A percentile compares a stretch with the other conserved stretches of the same genome.
phyloP scores from a whole-genome alignment of 331 rosid species.

The Arachis monticola region DNA sequence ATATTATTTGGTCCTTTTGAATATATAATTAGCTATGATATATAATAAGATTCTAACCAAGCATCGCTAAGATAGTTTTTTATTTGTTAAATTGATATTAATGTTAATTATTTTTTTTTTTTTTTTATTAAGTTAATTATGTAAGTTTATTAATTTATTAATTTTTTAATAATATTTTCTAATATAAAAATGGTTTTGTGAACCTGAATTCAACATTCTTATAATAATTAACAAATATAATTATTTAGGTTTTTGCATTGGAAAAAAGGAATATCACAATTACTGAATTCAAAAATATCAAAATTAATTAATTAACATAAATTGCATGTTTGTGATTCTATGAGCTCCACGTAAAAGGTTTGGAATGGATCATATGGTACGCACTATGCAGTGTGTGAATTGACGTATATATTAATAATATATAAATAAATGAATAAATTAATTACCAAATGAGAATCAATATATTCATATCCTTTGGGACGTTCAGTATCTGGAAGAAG shows the following conservation, averaged over 20 bases:
- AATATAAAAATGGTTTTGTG: too few relatives aligned
- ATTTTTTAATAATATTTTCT: too few relatives aligned
- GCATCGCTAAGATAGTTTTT: constrained; percentile 1
- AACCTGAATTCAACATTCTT: too few relatives aligned
- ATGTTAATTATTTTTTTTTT: too few relatives aligned
- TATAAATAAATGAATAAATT: not conserved
- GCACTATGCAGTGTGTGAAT: not conserved
- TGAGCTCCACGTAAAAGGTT: constrained; percentile 40
- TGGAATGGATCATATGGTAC: not conserved
- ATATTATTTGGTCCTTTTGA: constrained; percentile 8
- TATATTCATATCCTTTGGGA: too few relatives aligned
- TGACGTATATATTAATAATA: not conserved
- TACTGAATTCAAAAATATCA: not conserved
- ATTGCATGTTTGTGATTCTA: constrained; percentile 30
- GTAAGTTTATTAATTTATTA: too few relatives aligned
- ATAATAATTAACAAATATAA: not conserved
- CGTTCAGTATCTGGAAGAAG: not conserved
- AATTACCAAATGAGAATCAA: not conserved
- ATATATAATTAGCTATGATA: constrained; percentile 18
- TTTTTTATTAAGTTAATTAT: too few relatives aligned
- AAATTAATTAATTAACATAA: not conserved
- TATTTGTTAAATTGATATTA: constrained; percentile 11
- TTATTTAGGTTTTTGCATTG: not conserved
- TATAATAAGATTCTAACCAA: not conserved
- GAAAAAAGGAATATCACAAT: not conserved